Evolutionary conservation across 2,329 filamentous ascomycete species (phyloP), one percentile per base, ranked within the genome.

Genomic region (Stromatinia cepivora): DNA sequence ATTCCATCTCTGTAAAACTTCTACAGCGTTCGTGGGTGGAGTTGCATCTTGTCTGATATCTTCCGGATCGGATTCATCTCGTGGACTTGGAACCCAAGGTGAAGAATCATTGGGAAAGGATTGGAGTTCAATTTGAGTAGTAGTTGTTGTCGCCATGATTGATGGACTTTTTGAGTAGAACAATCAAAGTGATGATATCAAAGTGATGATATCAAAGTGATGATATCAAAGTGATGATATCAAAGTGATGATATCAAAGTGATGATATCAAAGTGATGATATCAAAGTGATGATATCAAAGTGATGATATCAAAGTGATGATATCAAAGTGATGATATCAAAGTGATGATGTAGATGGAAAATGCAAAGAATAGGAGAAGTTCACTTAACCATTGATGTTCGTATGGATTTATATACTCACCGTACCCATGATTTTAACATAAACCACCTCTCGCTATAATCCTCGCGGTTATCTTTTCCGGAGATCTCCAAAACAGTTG

Each of bases 1-100:
- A 75, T 92, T 92, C 90, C 90, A 93, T 78, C 78, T 80, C 75
- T 90, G 85, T 20, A 82, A 74, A 13, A 20, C 22, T 39, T 57
- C 25, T 70, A 71, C 25, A 22, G 34, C 31, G 17, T 39, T 53
- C 10, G 13, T 36, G 4, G 70, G 64, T 20, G 56, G 57, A 42
- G 28, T 36, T 6, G 34, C 46, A 34, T 68, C 56, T 62, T 67
- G 66, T 52, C 66, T 67, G 3, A 63, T 46, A 25, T 62, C 66
- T 46, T 67, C 66, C 17, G 15, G 45, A 34, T 62, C 57, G n/a
- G 66, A 53, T 31, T 48, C 34, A 34, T 20, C 8, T 25, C 17
- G 31, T 50, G 22, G 11, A 63, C 11, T 34, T 25, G 59, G 31
- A 50, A 28, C 8, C 31, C 31, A 63, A 36, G 45, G 28, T 1